Evolutionary conservation across 2,329 filamentous ascomycete species (phyloP).

Genomic region (Hawksworthiomyces lignivorus): DNA sequence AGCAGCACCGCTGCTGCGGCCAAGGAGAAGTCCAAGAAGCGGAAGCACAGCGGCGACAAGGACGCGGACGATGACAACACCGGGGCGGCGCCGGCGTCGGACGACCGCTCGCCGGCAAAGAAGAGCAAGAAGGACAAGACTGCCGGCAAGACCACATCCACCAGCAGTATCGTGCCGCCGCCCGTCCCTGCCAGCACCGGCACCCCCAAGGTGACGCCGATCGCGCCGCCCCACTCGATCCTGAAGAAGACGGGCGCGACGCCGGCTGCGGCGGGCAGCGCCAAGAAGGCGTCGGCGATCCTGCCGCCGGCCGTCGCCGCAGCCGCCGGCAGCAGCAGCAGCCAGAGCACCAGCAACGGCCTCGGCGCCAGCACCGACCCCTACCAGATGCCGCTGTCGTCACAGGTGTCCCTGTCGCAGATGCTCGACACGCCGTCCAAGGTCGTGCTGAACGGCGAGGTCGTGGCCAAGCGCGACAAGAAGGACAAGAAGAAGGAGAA

Average conservation of each 20-base stretch:
- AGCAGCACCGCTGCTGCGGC: constrained; percentile 1
- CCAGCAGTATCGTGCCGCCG: constrained; percentile 7
- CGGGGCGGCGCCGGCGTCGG: no score
- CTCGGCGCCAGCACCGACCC: no score
- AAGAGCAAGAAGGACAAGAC: constrained; percentile 12
- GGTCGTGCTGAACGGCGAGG: constrained; percentile 1
- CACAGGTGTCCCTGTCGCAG: constrained; percentile 9
- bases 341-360: not conserved
- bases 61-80: constrained; percentile 9
- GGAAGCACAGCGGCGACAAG: constrained; percentile 29
- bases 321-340: not conserved
- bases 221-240: constrained; percentile 15
- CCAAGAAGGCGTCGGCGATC: constrained; percentile 7
- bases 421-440: constrained; percentile 14
- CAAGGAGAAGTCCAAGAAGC: constrained; percentile 33
- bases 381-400: constrained; percentile 5
- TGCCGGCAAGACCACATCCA: constrained; percentile 7
- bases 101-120: no score
- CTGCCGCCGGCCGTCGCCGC: constrained; percentile 3
- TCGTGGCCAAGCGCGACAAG: constrained; percentile 1
- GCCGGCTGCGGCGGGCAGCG: not conserved
- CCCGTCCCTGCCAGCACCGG: not conserved
- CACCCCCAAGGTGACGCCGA: constrained; percentile 18
- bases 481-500: constrained; percentile 10
- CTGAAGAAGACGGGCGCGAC: not conserved